Conservation (phyloP, 1,139 yeast genomes). For the Debaryomyces sp. region DNA sequence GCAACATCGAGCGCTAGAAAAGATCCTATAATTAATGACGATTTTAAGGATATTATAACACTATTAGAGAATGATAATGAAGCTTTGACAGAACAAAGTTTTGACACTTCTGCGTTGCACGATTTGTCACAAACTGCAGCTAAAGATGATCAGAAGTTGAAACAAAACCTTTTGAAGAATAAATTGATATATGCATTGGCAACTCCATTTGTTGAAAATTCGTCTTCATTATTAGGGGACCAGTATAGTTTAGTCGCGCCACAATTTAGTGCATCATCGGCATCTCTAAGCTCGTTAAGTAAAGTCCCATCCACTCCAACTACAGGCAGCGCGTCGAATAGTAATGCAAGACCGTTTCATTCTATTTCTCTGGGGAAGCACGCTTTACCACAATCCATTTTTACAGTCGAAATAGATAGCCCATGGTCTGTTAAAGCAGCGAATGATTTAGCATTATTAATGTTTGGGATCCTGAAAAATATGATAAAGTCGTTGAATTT, state of each 20-base stretch:
- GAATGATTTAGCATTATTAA: slow-evolving; percentile 85
- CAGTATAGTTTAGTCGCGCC: slow-evolving; percentile 12
- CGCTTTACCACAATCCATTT: slow-evolving; percentile 76
- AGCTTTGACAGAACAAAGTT: slow-evolving; percentile 31
- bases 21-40: slow-evolving; percentile 22
- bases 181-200: slow-evolving; percentile 68
- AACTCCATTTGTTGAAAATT: slow-evolving; percentile 69
- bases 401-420: slow-evolving; percentile 72
- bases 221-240: slow-evolving; percentile 38
- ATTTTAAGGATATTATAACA: slow-evolving; percentile 47
- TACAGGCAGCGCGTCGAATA: slow-evolving; percentile 13
- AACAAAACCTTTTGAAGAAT: slow-evolving; percentile 49
- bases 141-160: slow-evolving; percentile 25
- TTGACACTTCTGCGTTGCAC: slow-evolving; percentile 57
- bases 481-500: slow-evolving; percentile 66
- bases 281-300: slow-evolving; percentile 31
- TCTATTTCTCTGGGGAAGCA: slow-evolving; percentile 65
- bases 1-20: background rate
- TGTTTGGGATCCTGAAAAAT: slow-evolving; percentile 77
- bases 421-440: slow-evolving; percentile 87
- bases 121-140: slow-evolving; percentile 52
- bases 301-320: slow-evolving; percentile 4
- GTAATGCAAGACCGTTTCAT: slow-evolving; percentile 54
- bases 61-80: slow-evolving; percentile 44
- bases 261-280: slow-evolving; percentile 27